Evolutionary conservation across 2,329 filamentous ascomycete genomes (phyloP).

Genomic region (Xylaria sp.): DNA sequence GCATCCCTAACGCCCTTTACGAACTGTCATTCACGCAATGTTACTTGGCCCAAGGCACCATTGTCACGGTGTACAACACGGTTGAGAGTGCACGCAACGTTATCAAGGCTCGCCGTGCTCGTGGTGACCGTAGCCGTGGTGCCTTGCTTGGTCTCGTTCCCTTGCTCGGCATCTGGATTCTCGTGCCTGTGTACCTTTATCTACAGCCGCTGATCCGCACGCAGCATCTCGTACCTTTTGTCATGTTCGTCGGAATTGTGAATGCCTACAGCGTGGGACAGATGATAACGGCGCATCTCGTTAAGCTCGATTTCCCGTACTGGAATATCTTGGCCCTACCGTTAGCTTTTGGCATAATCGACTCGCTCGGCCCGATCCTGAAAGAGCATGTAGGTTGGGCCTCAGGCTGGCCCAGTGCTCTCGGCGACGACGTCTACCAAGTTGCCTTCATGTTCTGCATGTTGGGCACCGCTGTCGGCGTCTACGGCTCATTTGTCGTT

Average conservation of each 20-base stretch:
- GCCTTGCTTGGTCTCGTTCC: conserved; percentile 84
- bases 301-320: conserved; percentile 87
- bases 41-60: conserved; percentile 85
- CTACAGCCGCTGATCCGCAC: conserved; percentile 84
- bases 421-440: conserved; percentile 82
- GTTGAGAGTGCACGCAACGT: conserved; percentile 81
- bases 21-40: conserved; percentile 86
- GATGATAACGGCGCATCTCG: conserved; percentile 94
- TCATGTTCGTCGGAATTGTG: conserved; percentile 84
- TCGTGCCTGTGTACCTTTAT: conserved; percentile 79
- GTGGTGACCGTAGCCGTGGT: conserved; percentile 72
- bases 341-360: conserved; percentile 76
- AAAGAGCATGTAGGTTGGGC: conserved; percentile 65
- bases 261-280: conserved; percentile 95
- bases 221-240: conserved; percentile 85
- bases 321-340: conserved; percentile 84
- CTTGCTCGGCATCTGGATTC: conserved; percentile 76
- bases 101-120: conserved; percentile 76
- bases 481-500: conserved; percentile 97
- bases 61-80: conserved; percentile 87
- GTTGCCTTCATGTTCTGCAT: conserved; percentile 90
- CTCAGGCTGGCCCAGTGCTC: conserved; percentile 73
- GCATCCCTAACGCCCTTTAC: conserved; percentile 75
- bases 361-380: conserved; percentile 76
- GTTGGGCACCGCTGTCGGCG: conserved; percentile 80